Evolutionary conservation across 2,329 filamentous ascomycete genomes (phyloP).

Genomic region (Colletotrichum sp.): DNA sequence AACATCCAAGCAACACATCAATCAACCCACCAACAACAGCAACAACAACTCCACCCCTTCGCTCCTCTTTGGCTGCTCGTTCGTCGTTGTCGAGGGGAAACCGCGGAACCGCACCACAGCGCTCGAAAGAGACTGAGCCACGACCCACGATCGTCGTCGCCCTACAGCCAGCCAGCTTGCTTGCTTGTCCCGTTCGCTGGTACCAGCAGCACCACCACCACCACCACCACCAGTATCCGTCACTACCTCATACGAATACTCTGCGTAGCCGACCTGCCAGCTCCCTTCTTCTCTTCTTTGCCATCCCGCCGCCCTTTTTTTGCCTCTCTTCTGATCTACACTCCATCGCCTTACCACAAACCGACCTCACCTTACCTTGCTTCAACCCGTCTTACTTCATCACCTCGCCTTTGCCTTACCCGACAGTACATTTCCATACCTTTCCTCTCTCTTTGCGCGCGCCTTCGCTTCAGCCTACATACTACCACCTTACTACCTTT

Average conservation of each 20-base stretch:
- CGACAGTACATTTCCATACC: not conserved
- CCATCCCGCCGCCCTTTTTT: not conserved
- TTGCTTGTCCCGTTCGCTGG: not conserved
- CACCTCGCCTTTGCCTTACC: not conserved
- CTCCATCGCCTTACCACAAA: not conserved
- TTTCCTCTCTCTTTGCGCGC: not conserved
- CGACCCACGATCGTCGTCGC: constrained; percentile 7
- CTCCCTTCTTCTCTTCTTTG: not conserved
- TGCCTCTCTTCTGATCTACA: not conserved
- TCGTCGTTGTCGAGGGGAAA: constrained; percentile 6
- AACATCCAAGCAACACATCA: not conserved
- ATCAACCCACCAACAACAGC: not conserved
- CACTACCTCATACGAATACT: not conserved
- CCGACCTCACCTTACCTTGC: not conserved
- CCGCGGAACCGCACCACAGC: not conserved
- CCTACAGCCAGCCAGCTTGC: not conserved
- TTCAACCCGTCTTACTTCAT: not conserved
- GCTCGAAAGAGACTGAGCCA: constrained; percentile 2
- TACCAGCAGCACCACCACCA: not conserved
- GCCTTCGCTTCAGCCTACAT: constrained; percentile 20
- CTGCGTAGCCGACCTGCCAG: not conserved
- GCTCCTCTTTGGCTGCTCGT: not conserved
- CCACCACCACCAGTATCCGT: not conserved
- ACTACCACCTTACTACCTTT: constrained; percentile 1
- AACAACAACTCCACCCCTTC: not conserved